Base-by-base conservation (phyloP, 2,329 filamentous ascomycete genomes). In the Colletotrichum melonis region DNA sequence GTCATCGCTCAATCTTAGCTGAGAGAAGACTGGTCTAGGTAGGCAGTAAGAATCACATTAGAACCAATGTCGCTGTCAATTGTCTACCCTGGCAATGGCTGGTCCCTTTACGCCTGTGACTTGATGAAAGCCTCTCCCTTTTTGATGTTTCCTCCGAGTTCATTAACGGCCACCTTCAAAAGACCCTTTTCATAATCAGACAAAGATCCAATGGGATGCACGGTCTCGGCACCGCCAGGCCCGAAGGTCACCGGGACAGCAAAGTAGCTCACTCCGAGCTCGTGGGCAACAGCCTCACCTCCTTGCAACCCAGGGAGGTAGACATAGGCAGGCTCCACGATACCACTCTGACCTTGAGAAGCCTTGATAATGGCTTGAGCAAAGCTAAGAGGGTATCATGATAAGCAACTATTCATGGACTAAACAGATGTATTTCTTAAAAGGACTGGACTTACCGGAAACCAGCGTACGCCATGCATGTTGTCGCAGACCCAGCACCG, bases 401-500 rank as follows among this genome's bases (percentile, higher is more conserved):
- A 16, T 22, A 1, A 24, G 22, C 24, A 8, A 35, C 16, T 35
- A 16, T 4, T 22, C 2, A 4, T 4, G 11, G 3, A 4, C 4
- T 5, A 49, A 49, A 49, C 19, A 42, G 1, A 22, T 12, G 35
- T 24, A 5, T 19, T 4, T 5, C 19, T 4, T 9, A 14, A 19
- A 56, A 19, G 19, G 6, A 58, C 71, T 69, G 14, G 6, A 54
- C 71, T 69, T 7, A 70, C 58, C 81, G 79, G 63, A 80, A 81
- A 77, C 92, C 92, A 75, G 92, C 74, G 35, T 76, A 94, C 78
- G 94, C 94, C 94, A 95, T 95, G 84, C 93, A 95, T 77, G 95
- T 49, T 19, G 94, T 96, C 79, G 94, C 94, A 76, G 93, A 95
- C 78, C 94, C 93, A 79, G 92, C 92, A 84, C 94, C 93, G 79